A percentile compares a stretch with the other conserved stretches of the same genome.
These are phyloP conservation scores for Xylariaceae sp. DNA, from an alignment of 2,329 filamentous ascomycete genomes.

Conservation along the genomic window DNA sequence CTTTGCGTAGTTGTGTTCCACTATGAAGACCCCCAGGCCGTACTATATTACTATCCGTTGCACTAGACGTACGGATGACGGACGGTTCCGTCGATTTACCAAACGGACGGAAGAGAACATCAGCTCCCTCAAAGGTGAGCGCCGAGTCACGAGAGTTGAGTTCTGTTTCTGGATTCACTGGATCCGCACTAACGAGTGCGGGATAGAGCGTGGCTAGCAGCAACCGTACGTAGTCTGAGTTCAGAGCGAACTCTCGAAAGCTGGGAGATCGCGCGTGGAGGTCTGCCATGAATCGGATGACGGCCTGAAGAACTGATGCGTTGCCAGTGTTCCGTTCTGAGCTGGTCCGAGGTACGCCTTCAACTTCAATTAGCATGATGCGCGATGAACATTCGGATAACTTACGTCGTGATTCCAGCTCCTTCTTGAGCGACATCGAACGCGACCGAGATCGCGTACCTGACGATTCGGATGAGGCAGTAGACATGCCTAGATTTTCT, in stretches of 20 bases:
- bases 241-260: slow-evolving; percentile 79
- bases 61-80: slow-evolving; percentile 67
- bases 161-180: slow-evolving; percentile 78
- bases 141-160: slow-evolving; percentile 77
- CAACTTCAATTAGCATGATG: slow-evolving; percentile 5
- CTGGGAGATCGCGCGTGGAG: slow-evolving; percentile 70
- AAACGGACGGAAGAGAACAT: slow-evolving; percentile 75
- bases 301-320: slow-evolving; percentile 65
- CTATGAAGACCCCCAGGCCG: slow-evolving; percentile 34
- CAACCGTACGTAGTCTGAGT: slow-evolving; percentile 76
- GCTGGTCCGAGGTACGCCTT: slow-evolving; percentile 39
- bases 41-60: slow-evolving; percentile 47
- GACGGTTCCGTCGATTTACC: slow-evolving; percentile 58
- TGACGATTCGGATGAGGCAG: slow-evolving; percentile 24
- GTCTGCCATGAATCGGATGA: slow-evolving; percentile 74
- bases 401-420: slow-evolving; percentile 53
- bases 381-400: slow-evolving; percentile 1
- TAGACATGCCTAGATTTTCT: slow-evolving; percentile 15
- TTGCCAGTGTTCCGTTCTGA: slow-evolving; percentile 53
- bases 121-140: slow-evolving; percentile 79
- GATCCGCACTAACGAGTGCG: slow-evolving; percentile 79
- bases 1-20: slow-evolving; percentile 66
- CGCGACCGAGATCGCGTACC: slow-evolving; percentile 43
- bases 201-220: slow-evolving; percentile 81
- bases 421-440: slow-evolving; percentile 64